Base-by-base conservation (phyloP, 768 basidiomycete genomes). In the Clavulina sp. region DNA sequence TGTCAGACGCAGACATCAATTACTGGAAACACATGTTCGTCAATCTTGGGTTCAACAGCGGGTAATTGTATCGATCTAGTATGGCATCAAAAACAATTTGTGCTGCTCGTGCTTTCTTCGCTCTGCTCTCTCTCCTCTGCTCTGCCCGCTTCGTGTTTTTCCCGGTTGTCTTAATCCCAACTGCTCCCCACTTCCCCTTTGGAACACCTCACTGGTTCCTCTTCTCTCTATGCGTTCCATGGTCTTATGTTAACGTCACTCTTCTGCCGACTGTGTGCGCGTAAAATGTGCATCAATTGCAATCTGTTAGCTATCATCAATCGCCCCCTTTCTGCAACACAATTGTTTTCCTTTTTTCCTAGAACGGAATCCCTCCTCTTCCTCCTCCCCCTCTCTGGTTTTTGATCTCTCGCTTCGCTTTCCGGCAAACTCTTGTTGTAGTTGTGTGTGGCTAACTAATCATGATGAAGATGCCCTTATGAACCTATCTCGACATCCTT, bases 21-120 rank as follows among this genome's bases (percentile, higher is more conserved):
- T 85, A 85, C 63, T 83, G 76, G 71, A 74, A 75, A 57, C 75
- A 75, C 53, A 84, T 85, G 80, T 76, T 81, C 57, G 65, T 78
- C 41, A 81, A 84, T 57, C 72, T 83, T 16, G 81, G 82, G 21
- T 79, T 78, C 57, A 77, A 30, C 13, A 49, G 18, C 28, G 48
- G 24, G 13, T 16, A 49, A 29, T 7, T 38, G 34, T 38, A 7
- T 7, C 34, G n/a, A n/a, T n/a, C n/a, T n/a, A n/a, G n/a, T n/a
- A n/a, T n/a, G n/a, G n/a, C n/a, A n/a, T n/a, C n/a, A n/a, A n/a
- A n/a, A n/a, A n/a, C n/a, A n/a, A n/a, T n/a, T n/a, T n/a, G n/a
- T n/a, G n/a, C n/a, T n/a, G n/a, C n/a, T n/a, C n/a, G n/a, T n/a
- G n/a, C n/a, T n/a, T n/a, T n/a, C n/a, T n/a, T n/a, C n/a, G n/a